Conservation (phyloP, 495 filamentous ascomycete species). For the Cercophora sp. region DNA sequence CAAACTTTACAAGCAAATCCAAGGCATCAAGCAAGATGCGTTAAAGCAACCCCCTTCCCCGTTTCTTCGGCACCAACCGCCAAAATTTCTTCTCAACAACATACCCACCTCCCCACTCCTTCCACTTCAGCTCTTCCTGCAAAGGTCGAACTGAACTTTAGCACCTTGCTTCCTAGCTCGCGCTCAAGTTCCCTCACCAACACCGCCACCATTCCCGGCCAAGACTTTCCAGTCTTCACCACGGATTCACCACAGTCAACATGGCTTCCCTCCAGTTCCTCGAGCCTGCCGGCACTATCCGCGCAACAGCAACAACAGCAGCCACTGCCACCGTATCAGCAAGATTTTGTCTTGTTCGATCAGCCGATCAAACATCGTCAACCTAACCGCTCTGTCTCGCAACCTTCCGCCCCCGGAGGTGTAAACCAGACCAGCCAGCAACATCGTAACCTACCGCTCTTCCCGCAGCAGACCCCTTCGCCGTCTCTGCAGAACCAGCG, state of each 20-base stretch:
- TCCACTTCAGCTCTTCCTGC: conserved; percentile 46
- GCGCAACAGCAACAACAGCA: conserved; percentile 46
- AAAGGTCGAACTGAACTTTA: conserved; percentile 54
- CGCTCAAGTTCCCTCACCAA: conserved; percentile 42
- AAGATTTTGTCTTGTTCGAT: conserved; percentile 55
- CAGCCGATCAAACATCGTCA: conserved; percentile 39
- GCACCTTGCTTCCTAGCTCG: conserved; percentile 45
- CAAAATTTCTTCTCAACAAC: conserved; percentile 47
- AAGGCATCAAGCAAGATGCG: conserved; percentile 37
- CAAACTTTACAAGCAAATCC: conserved; percentile 6
- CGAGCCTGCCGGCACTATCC: conserved; percentile 56
- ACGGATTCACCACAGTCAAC: conserved; percentile 54
- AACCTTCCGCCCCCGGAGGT: conserved; percentile 38
- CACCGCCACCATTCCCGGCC: conserved; percentile 48
- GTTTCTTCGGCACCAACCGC: conserved; percentile 19
- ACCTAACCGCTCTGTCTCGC: conserved; percentile 45
- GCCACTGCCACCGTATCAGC: conserved; percentile 40
- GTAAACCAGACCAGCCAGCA: conserved; percentile 39
- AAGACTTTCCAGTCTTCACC: conserved; percentile 56
- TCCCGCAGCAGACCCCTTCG: conserved; percentile 29
- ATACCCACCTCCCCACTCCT: conserved; percentile 41
- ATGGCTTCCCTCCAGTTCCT: conserved; percentile 59
- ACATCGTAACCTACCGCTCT: conserved; percentile 32
- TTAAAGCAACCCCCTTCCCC: conserved; percentile 27
- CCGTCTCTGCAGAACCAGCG: conserved; percentile 50